These are phyloP conservation scores for Fusarium sterilihyphosum DNA, from an alignment of 2,329 filamentous ascomycete species.

Conservation along the genomic window DNA sequence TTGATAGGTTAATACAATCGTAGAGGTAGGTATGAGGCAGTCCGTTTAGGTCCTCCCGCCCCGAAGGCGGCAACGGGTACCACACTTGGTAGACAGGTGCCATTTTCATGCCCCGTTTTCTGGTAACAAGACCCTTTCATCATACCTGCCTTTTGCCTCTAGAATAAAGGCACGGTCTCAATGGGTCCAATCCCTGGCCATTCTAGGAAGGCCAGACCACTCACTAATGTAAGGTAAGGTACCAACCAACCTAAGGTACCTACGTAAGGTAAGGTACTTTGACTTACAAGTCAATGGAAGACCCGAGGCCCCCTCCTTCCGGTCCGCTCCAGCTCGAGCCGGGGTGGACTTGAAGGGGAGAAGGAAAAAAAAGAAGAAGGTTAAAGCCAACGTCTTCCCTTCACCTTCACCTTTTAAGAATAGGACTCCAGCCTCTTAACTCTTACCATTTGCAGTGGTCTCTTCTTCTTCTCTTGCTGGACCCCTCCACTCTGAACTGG, in stretches of 20 bases:
- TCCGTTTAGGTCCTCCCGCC: background rate
- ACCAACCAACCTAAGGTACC: no score
- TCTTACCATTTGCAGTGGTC: background rate
- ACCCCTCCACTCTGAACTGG: background rate
- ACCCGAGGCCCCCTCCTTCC: slow-evolving; percentile 9
- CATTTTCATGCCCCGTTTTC: slow-evolving; percentile 19
- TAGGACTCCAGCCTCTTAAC: background rate
- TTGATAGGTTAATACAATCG: slow-evolving; percentile 19
- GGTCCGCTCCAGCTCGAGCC: slow-evolving; percentile 13
- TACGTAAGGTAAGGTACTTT: background rate
- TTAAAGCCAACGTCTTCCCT: slow-evolving; percentile 23
- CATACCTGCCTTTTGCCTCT: slow-evolving; percentile 14
- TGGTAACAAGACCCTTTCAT: slow-evolving; percentile 9
- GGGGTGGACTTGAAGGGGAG: slow-evolving; percentile 3
- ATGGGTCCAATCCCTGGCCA: slow-evolving; percentile 17
- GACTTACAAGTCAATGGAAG: background rate
- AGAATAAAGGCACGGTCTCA: slow-evolving; percentile 22
- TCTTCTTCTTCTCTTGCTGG: background rate
- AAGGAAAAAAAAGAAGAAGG: slow-evolving; percentile 19
- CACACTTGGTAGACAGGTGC: slow-evolving; percentile 20
- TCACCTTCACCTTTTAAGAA: slow-evolving; percentile 5
- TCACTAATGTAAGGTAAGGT: background rate
- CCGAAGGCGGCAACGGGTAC: slow-evolving; percentile 27
- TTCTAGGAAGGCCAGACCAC: slow-evolving; percentile 7
- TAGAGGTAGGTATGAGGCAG: background rate